Base-by-base conservation (phyloP, 768 basidiomycete genomes). In the Boletus coccyginus region DNA sequence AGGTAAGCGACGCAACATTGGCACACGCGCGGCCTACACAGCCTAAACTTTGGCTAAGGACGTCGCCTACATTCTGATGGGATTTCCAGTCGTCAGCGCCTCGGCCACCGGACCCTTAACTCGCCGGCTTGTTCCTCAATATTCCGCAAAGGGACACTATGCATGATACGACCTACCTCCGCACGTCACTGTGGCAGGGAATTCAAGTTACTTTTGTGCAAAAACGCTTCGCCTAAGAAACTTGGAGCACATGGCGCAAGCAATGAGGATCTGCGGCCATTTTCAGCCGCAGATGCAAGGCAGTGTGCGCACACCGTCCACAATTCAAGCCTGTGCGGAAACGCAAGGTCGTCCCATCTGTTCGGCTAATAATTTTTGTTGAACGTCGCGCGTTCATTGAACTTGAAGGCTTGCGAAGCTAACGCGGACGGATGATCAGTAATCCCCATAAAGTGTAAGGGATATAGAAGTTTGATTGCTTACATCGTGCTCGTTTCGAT, bases 211-310 rank as follows among this genome's bases (percentile, higher is more conserved):
- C 42, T 14, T 31, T 31, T 40, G 16, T 12, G 12, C 38, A 32
- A 17, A 42, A 31, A 44, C 31, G 31, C 52, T 46, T 45, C 44
- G 50, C 51, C 31, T 7, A 42, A 31, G 21, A 21, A 31, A 32
- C 27, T 27, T 21, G 45, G 17, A 14, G 35, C 32, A 29, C 29
- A 46, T 13, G n/a, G 3, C n/a, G 8, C 16, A 17, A 12, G 16
- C 13, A 11, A 31, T 13, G 40, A 32, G 10, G 40, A 42, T 57
- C 46, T 45, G 62, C 36, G 58, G 62, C 21, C 13, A 53, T 50
- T 33, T 39, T 13, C n/a, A 21, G n/a, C 32, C 24, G 41, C 21
- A 14, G 46, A 19, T 17, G 16, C 17, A n/a, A 19, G 27, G 60
- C 44, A 31, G 46, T 52, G 53, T n/a, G 12, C 1, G 14, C 19